Evolutionary conservation across 192 early-diverging fungal genomes (phyloP).

Genomic region (Coemansia sp.): DNA sequence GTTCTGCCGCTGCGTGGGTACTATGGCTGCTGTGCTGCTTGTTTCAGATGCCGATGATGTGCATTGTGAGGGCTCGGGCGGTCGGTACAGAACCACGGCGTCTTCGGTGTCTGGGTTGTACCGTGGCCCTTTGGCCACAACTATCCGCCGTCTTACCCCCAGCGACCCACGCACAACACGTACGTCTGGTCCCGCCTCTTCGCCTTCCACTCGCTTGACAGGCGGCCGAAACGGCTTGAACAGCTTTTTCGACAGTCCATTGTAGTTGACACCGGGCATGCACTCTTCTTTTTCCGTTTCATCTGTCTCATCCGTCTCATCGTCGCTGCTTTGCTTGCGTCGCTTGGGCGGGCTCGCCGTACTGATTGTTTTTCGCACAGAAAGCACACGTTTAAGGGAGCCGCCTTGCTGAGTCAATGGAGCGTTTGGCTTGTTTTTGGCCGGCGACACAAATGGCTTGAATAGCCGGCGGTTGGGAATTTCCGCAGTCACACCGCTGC

Average conservation of each 20-base stretch:
- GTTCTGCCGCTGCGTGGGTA: conserved; percentile 8
- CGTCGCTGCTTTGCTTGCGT: conserved; percentile 7
- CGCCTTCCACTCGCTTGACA: neutral
- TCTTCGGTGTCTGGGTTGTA: conserved; percentile 81
- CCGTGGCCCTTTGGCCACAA: conserved; percentile 57
- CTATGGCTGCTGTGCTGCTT: neutral
- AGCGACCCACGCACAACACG: conserved; percentile 19
- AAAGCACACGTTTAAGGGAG: conserved; percentile 34
- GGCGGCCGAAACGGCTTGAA: conserved; percentile 54
- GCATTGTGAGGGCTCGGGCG: conserved; percentile 46
- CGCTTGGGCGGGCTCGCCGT: conserved; percentile 7
- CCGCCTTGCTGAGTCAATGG: neutral
- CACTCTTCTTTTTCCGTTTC: conserved; percentile 20
- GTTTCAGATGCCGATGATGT: conserved; percentile 8
- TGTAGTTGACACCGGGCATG: conserved; percentile 48
- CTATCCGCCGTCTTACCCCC: conserved; percentile 59
- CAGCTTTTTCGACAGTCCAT: conserved; percentile 46
- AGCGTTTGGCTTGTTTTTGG: conserved; percentile 11
- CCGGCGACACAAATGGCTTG: conserved; percentile 49
- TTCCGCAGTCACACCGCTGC: conserved; percentile 26
- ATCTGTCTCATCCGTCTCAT: conserved; percentile 4
- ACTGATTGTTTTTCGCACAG: conserved; percentile 25
- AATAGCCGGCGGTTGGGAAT: conserved; percentile 36
- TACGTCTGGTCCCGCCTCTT: neutral
- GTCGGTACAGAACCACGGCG: conserved; percentile 84